These are phyloP conservation scores for Emiliania huxleyi DNA, from an alignment of 78 protist species.

Conservation along the genomic window DNA sequence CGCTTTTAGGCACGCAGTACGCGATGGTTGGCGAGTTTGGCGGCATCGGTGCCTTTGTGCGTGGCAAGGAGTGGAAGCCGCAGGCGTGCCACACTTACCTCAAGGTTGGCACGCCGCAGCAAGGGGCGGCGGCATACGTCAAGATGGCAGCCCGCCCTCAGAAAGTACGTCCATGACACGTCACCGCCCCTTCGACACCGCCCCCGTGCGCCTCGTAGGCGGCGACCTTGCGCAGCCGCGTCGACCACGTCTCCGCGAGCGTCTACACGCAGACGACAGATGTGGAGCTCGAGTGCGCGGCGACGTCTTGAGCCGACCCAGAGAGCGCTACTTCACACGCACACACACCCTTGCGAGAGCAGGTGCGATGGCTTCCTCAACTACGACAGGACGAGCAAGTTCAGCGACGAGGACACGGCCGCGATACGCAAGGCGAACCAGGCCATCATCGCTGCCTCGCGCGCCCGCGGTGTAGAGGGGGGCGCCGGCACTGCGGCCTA, in stretches of 20 bases:
- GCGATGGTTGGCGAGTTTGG: slow-evolving; percentile 60
- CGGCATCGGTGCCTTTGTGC: slow-evolving; percentile 47
- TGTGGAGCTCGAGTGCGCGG: slow-evolving; percentile 58
- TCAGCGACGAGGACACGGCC: background rate
- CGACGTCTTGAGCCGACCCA: no score
- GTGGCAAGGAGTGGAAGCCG: slow-evolving; percentile 41
- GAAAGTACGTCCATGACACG: no score
- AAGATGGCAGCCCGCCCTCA: no score
- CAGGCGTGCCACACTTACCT: slow-evolving; percentile 17
- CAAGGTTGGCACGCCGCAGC: slow-evolving; percentile 13
- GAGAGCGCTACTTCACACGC: no score
- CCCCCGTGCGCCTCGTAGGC: no score
- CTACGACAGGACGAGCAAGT: slow-evolving; percentile 35
- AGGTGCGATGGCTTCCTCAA: slow-evolving; percentile 61
- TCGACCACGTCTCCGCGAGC: background rate
- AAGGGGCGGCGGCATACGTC: slow-evolving; percentile 3
- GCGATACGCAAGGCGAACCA: no score
- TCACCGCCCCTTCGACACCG: no score
- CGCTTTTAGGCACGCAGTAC: background rate
- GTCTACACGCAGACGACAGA: slow-evolving; percentile 52
- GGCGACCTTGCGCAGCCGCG: background rate
- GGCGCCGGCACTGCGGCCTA: no score
- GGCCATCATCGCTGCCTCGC: no score
- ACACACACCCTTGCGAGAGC: no score
- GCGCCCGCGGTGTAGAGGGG: no score